phyloP scores from a whole-genome alignment of 495 filamentous ascomycete species.

The Penicillium longicatenatum region DNA sequence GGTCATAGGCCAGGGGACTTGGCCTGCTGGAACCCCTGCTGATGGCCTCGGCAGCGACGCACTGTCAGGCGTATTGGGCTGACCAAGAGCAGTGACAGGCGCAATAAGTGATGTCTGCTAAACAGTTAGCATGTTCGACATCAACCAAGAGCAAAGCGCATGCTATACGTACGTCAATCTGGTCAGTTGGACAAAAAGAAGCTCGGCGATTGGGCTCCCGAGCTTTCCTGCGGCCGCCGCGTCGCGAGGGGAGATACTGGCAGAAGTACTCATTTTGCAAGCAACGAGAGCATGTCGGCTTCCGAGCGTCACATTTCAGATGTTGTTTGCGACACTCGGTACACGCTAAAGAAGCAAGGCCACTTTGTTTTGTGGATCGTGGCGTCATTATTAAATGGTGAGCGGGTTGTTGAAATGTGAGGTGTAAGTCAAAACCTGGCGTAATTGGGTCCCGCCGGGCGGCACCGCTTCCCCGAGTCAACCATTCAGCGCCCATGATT shows the following conservation, averaged over 20 bases:
- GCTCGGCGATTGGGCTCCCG: constrained; percentile 22
- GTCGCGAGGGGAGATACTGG: constrained; percentile 42
- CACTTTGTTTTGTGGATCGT: constrained; percentile 25
- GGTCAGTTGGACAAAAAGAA: constrained; percentile 10
- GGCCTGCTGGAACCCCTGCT: constrained; percentile 15
- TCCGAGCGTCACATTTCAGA: constrained; percentile 43
- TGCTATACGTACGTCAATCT: constrained; percentile 15
- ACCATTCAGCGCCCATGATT: constrained; percentile 2
- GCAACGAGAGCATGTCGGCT: constrained; percentile 41
- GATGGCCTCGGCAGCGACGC: constrained; percentile 17
- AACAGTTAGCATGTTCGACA: constrained; percentile 5
- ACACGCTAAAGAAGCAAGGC: constrained; percentile 39
- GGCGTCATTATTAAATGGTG: constrained; percentile 17
- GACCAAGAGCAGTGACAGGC: constrained; percentile 5
- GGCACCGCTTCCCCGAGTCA: background rate
- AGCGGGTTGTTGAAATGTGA: constrained; percentile 6
- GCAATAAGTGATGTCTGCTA: constrained; percentile 12
- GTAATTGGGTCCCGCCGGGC: background rate
- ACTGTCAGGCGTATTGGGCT: constrained; percentile 24
- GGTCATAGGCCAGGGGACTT: constrained; percentile 30
- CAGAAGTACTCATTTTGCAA: constrained; percentile 30
- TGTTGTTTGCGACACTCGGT: constrained; percentile 48
- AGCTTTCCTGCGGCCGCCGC: constrained; percentile 38
- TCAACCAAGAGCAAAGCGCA: background rate
- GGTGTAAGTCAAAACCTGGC: constrained; percentile 4